Conservation (phyloP, 805 yeast species). For the Priceomyces melissophilus region DNA sequence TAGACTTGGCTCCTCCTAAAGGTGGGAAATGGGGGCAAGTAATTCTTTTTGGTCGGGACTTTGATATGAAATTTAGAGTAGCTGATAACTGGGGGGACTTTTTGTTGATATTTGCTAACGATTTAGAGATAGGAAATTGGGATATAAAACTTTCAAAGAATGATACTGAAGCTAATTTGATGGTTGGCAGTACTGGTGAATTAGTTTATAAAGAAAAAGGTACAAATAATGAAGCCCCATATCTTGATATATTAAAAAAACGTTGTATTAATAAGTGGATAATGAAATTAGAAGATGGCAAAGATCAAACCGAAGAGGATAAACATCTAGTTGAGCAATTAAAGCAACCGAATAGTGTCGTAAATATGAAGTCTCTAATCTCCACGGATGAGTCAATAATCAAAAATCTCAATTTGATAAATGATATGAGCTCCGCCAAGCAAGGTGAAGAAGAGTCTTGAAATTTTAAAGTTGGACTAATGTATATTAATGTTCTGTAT, state of each 20-base stretch:
- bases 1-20: constrained; percentile 70
- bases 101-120: constrained; percentile 76
- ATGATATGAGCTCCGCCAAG: no score
- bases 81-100: constrained; percentile 91
- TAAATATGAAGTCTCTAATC: constrained; percentile 16
- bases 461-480: no score
- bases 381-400: constrained; percentile 30
- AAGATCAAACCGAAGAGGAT: constrained; percentile 10
- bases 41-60: constrained; percentile 90
- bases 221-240: constrained; percentile 40
- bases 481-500: no score
- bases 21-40: constrained; percentile 78
- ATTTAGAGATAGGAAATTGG: constrained; percentile 81
- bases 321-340: constrained; percentile 15
- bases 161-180: constrained; percentile 46
- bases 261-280: constrained; percentile 35
- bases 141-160: constrained; percentile 50
- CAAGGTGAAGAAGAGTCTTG: no score
- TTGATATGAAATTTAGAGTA: constrained; percentile 81
- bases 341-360: constrained; percentile 18
- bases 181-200: constrained; percentile 69
- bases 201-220: constrained; percentile 64
- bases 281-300: constrained; percentile 15
- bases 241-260: constrained; percentile 38
- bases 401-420: constrained; percentile 17